A percentile compares a stretch with the other conserved stretches of the same genome.
Evolutionary conservation across 768 basidiomycete species (phyloP).

Genomic region (Pisolithus microcarpus): DNA sequence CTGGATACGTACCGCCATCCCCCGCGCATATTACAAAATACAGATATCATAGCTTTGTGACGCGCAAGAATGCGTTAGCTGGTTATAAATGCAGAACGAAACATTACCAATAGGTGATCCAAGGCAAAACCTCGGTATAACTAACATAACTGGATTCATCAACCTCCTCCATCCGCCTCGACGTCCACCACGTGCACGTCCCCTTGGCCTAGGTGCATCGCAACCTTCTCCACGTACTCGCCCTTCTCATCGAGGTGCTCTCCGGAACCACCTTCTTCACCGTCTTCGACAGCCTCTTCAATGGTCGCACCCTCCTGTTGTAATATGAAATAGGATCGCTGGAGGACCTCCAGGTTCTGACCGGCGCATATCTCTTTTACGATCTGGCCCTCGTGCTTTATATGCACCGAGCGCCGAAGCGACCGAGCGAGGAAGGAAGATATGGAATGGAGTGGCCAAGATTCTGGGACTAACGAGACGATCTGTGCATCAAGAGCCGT

Average conservation of each 20-base stretch:
- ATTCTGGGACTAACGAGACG: slow-evolving; percentile 57
- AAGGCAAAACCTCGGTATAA: no score
- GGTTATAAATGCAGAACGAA: no score
- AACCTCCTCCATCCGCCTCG: slow-evolving; percentile 8
- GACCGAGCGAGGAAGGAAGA: slow-evolving; percentile 76
- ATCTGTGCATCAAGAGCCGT: slow-evolving; percentile 34
- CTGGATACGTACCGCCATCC: no score
- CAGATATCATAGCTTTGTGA: no score
- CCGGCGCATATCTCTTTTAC: slow-evolving; percentile 72
- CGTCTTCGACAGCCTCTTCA: slow-evolving; percentile 51
- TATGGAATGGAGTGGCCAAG: slow-evolving; percentile 69
- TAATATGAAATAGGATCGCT: slow-evolving; percentile 49
- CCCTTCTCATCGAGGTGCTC: slow-evolving; percentile 40
- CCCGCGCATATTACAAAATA: no score
- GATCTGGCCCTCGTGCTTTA: slow-evolving; percentile 62
- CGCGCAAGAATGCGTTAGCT: no score
- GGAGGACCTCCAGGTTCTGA: slow-evolving; percentile 71
- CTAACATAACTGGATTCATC: not conserved
- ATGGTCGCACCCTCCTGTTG: slow-evolving; percentile 60
- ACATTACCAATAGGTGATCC: no score
- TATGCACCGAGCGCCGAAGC: slow-evolving; percentile 68
- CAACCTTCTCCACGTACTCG: slow-evolving; percentile 16
- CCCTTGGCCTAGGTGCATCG: not conserved
- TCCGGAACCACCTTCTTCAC: slow-evolving; percentile 25
- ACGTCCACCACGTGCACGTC: slow-evolving; percentile 11